Conservation (phyloP, 345 rosid genomes). For the Rhodamnia rubescens region DNA sequence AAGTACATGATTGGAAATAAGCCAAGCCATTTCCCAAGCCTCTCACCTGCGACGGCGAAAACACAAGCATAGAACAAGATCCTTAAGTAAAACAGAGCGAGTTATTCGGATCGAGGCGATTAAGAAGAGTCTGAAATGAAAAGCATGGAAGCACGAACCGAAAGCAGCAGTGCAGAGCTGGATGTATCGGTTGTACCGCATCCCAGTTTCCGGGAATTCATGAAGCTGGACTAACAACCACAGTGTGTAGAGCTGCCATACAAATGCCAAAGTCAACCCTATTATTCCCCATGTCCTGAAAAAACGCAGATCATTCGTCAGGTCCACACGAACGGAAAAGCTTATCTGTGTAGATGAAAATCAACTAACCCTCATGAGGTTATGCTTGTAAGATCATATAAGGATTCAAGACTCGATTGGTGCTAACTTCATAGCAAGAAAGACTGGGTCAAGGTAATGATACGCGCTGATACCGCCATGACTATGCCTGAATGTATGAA, state of each 20-base stretch:
- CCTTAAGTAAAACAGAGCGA: not conserved
- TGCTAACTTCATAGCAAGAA: not conserved
- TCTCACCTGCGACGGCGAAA: slow-evolving; percentile 16
- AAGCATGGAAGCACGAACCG: slow-evolving; percentile 16
- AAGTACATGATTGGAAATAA: slow-evolving; percentile 23
- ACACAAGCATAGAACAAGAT: not conserved
- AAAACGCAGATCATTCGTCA: not conserved
- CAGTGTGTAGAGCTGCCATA: slow-evolving; percentile 82
- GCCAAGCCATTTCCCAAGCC: slow-evolving; percentile 16
- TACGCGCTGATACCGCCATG: not conserved
- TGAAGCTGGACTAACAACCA: slow-evolving; percentile 76
- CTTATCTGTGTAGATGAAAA: not conserved
- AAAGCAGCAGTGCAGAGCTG: slow-evolving; percentile 53
- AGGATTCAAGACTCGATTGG: not conserved
- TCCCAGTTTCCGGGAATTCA: slow-evolving; percentile 46
- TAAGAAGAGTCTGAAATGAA: not conserved
- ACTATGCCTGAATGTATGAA: not conserved
- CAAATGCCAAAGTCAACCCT: slow-evolving; percentile 39
- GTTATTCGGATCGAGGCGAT: not conserved
- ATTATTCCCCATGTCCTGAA: slow-evolving; percentile 71
- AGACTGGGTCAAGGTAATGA: not conserved
- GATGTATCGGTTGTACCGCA: slow-evolving; percentile 61
- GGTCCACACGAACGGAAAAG: not conserved
- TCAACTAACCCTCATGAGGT: not conserved
- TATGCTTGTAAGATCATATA: not conserved